Percentiles rank a stretch among this genome's conserved stretches.
These are phyloP conservation scores for Pythium myriotylum DNA, from an alignment of 352 stramenopile species.

Conservation along the genomic window DNA sequence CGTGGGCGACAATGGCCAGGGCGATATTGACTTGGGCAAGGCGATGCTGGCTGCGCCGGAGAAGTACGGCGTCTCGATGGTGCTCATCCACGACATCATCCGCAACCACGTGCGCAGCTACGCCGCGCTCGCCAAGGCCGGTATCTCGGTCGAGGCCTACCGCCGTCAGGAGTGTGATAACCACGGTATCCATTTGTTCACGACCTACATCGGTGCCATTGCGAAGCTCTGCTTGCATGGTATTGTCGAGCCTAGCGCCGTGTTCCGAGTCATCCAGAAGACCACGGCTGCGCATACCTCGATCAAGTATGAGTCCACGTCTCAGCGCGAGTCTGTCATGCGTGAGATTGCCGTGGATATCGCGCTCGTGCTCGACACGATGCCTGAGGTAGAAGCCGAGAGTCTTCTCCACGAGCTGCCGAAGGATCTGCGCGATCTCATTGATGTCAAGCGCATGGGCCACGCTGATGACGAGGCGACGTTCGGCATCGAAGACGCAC, in stretches of 20 bases:
- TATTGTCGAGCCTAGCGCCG: conserved; percentile 50
- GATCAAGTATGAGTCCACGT: conserved; percentile 65
- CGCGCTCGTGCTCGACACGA: conserved; percentile 48
- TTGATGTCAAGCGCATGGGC: conserved; percentile 22
- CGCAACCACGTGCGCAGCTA: conserved; percentile 51
- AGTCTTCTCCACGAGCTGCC: conserved; percentile 49
- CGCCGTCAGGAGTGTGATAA: conserved; percentile 64
- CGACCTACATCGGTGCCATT: conserved; percentile 79
- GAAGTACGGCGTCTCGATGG: conserved; percentile 54
- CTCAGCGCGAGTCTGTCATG: conserved; percentile 56
- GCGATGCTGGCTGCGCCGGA: conserved; percentile 53
- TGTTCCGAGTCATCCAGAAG: conserved; percentile 67
- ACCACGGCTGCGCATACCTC: conserved; percentile 51
- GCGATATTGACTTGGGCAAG: conserved; percentile 83
- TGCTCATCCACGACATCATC: conserved; percentile 85
- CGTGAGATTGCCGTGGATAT: conserved; percentile 69
- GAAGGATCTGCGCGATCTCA: conserved; percentile 39
- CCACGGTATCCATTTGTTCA: conserved; percentile 71
- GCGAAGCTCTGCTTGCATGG: conserved; percentile 54
- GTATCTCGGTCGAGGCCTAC: conserved; percentile 36
- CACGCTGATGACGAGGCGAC: conserved; percentile 9
- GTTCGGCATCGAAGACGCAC: neutral
- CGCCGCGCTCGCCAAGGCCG: conserved; percentile 15
- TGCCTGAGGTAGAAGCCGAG: conserved; percentile 60
- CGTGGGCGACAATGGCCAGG: conserved; percentile 81